These are phyloP conservation scores for Diplodia scrobiculata DNA, from an alignment of 2,329 filamentous ascomycete genomes.

Conservation along the genomic window DNA sequence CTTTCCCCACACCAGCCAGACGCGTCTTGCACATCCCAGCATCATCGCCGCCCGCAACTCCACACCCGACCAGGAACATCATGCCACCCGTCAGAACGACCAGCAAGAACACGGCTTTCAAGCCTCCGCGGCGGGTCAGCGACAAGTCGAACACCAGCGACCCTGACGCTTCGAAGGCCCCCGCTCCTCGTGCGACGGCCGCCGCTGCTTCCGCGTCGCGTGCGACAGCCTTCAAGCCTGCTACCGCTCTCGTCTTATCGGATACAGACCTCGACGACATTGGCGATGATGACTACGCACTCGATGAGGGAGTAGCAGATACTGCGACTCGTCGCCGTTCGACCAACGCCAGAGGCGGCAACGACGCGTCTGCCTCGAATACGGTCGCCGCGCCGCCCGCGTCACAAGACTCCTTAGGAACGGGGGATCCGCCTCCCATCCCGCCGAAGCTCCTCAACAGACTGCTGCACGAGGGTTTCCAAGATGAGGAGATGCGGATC, in stretches of 20 bases:
- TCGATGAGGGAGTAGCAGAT: slow-evolving; percentile 36
- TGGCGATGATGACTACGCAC: slow-evolving; percentile 22
- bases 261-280: slow-evolving; percentile 38
- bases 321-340: slow-evolving; percentile 29
- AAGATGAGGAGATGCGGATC: slow-evolving; percentile 68
- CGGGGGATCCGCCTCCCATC: slow-evolving; percentile 51
- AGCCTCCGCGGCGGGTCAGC: slow-evolving; percentile 40
- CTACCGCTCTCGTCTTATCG: slow-evolving; percentile 37
- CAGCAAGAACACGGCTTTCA: slow-evolving; percentile 36
- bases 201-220: slow-evolving; percentile 34
- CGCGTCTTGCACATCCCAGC: neutral
- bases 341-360: neutral
- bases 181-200: slow-evolving; percentile 35
- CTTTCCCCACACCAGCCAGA: neutral
- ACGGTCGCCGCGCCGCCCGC: slow-evolving; percentile 23
- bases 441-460: slow-evolving; percentile 73
- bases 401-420: slow-evolving; percentile 30
- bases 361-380: neutral
- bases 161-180: slow-evolving; percentile 23
- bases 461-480: slow-evolving; percentile 78
- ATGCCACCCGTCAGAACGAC: slow-evolving; percentile 23
- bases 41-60: neutral
- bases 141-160: slow-evolving; percentile 10
- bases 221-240: slow-evolving; percentile 34
- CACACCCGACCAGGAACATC: slow-evolving; percentile 5